Conservation (phyloP, 2,329 filamentous ascomycete species). For the Xylariaceae sp. region DNA sequence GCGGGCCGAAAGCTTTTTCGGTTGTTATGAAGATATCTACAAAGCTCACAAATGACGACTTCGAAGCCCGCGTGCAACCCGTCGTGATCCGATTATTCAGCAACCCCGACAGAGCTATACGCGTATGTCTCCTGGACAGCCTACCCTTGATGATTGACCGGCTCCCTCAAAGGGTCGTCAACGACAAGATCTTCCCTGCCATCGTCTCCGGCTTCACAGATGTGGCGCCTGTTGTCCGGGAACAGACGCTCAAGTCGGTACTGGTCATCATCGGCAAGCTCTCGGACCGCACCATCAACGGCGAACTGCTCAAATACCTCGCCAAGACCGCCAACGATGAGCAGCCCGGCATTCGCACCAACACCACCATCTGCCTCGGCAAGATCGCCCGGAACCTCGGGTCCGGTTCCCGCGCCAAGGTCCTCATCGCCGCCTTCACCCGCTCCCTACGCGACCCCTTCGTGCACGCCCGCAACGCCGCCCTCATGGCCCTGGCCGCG, state of each 20-base stretch:
- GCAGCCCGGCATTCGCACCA: slow-evolving; percentile 93
- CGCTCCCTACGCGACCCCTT: slow-evolving; percentile 90
- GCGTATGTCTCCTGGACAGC: slow-evolving; percentile 86
- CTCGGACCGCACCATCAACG: slow-evolving; percentile 88
- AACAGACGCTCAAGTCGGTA: slow-evolving; percentile 94
- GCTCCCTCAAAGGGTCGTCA: slow-evolving; percentile 81
- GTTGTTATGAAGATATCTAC: slow-evolving; percentile 87
- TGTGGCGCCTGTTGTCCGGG: slow-evolving; percentile 81
- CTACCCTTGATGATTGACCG: slow-evolving; percentile 88
- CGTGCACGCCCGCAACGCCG: slow-evolving; percentile 86
- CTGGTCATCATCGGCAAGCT: slow-evolving; percentile 83
- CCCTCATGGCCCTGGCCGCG: slow-evolving; percentile 78
- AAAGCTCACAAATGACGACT: slow-evolving; percentile 87
- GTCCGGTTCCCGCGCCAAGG: slow-evolving; percentile 74
- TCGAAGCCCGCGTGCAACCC: slow-evolving; percentile 76
- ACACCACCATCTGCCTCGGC: slow-evolving; percentile 94
- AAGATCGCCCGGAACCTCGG: slow-evolving; percentile 92
- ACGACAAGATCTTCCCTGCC: slow-evolving; percentile 94
- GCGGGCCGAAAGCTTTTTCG: slow-evolving; percentile 83
- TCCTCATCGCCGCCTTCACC: slow-evolving; percentile 87
- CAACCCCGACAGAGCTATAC: slow-evolving; percentile 86
- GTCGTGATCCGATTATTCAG: slow-evolving; percentile 83
- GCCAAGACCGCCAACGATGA: slow-evolving; percentile 97
- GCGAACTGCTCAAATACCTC: slow-evolving; percentile 82
- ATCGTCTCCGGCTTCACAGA: slow-evolving; percentile 97